Evolutionary conservation across 192 early-diverging fungal species (phyloP).

Genomic region (Haplosporangium gracile): DNA sequence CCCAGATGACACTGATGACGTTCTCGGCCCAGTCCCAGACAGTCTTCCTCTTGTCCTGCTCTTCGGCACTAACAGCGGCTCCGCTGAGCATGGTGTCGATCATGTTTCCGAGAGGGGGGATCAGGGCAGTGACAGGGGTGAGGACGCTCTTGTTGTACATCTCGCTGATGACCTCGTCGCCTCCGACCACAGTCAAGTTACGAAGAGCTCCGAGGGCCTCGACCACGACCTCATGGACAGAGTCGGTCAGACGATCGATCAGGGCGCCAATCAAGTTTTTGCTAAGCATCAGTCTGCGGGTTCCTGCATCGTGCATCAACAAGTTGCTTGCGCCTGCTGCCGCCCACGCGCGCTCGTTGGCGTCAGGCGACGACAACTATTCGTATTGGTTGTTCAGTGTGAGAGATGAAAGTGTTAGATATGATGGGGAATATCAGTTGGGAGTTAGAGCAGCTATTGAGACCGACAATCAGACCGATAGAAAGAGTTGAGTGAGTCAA

Average conservation of each 20-base stretch:
- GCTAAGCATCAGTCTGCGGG: conserved; percentile 80
- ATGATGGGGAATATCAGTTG: neutral
- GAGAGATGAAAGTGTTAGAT: neutral
- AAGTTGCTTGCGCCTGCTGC: conserved; percentile 89
- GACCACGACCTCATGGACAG: conserved; percentile 77
- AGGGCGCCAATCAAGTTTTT: conserved; percentile 75
- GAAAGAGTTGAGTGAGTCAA: neutral
- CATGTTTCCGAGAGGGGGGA: conserved; percentile 59
- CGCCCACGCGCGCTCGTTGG: conserved; percentile 89
- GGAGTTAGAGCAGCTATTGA: neutral
- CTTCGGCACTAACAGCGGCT: conserved; percentile 21
- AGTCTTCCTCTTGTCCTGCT: conserved; percentile 58
- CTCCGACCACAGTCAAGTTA: conserved; percentile 69
- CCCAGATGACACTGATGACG: conserved; percentile 68
- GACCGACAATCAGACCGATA: neutral
- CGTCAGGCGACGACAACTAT: conserved; percentile 74
- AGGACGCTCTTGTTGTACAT: conserved; percentile 68
- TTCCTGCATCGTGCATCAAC: conserved; percentile 71
- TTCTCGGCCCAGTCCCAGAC: conserved; percentile 73
- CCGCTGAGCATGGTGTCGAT: conserved; percentile 38
- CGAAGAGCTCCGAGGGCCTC: conserved; percentile 83
- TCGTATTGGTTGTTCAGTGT: neutral
- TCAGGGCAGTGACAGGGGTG: conserved; percentile 62
- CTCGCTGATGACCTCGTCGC: conserved; percentile 69
- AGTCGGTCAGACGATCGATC: conserved; percentile 80